Base-by-base conservation (phyloP, 1,284 basidiomycete species). In the Microbotryum silenes-acaulis region DNA sequence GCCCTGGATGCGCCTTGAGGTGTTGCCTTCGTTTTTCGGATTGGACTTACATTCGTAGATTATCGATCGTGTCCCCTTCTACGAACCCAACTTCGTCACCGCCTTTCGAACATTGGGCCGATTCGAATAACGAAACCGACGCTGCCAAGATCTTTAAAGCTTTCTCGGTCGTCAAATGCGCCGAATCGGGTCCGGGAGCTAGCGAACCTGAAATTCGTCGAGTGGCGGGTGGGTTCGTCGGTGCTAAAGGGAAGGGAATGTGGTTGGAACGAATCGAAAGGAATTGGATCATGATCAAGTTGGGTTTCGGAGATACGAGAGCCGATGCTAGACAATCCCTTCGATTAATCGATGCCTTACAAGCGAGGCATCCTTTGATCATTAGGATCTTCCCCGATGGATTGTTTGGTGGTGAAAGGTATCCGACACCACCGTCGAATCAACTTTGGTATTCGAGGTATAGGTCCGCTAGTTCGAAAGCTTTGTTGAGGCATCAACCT, bases 381-480 rank as follows among this genome's bases (percentile, higher is more conserved):
- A 42, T 42, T 4, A 42, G 37, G 6, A 42, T 42, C 10, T 42
- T 42, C 16, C 37, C 37, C 37, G 37, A 42, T 18, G 37, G 37
- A 3, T 42, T 42, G 37, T 42, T 42, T 5, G 37, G 37, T 3
- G 37, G 12, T 1, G 37, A 42, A 4, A 42, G 37, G 37, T 42
- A 42, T 54, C 54, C 56, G 4, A 33, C 54, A 8, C 63, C 66
- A 6, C 63, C 63, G 2, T n/a, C 58, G 5, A 47, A 60, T 3
- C 60, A 66, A 23, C 57, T 68, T n/a, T 68, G 66, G 66, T 66
- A 62, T 54, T 61, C 65, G 16, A 64, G 66, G 14, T 57, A 63
- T 33, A 64, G 66, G 18, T 58, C 64, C 45, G 60, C 62, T 0
- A 57, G 59, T 20, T 37, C 59, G 37, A 66, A 66, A 44, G 56